Evolutionary conservation across 768 basidiomycete genomes (phyloP), one percentile per base, ranked within the genome.

Genomic region (Auricularia sp.): DNA sequence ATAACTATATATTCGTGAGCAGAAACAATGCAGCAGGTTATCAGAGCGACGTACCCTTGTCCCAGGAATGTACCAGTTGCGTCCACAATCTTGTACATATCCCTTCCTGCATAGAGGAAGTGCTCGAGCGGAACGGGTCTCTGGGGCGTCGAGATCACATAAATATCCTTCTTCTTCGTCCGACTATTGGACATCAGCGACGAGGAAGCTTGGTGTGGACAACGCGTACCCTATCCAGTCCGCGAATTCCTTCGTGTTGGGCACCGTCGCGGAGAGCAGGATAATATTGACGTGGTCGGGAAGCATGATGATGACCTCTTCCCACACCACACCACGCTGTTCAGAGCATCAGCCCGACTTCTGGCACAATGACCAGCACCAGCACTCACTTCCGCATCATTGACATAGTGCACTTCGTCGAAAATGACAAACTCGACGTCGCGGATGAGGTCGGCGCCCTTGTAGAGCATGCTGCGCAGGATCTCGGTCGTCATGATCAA

Each of bases 341-440:
- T 54, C 44, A 16, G 61, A 16, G 23, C 60, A 68, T 59, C 12
- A 33, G 23, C 23, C 8, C 0, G n/a, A 29, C 18, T 2, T 62
- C 16, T 4, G 53, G 1, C 4, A 65, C 0, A 66, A 18, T 36
- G 42, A 5, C 8, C 8, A 6, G 16, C 8, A 3, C 56, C 23
- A 10, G 7, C 1, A 66, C 76, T 65, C 64, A 96, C 96, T 87
- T 99, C 97, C 16, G 93, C 90, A 73, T 99, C 97, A 71, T 98
- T 99, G 62, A 99, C 95, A 74, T 99, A 99, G 76, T 99, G 97
- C 36, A 99, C 97, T 73, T 99, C 97, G 72, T 99, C 97, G 72
- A 99, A 99, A 66, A 99, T 97, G 29, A 99, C 97, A 72, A 98
- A 99, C 73, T 99, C 97, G 61, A 99, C 96, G 74, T 99, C 97